Percentiles rank a stretch among this genome's conserved stretches.
phyloP scores from a whole-genome alignment of 768 basidiomycete species.

The Hygrocybe punicea region DNA sequence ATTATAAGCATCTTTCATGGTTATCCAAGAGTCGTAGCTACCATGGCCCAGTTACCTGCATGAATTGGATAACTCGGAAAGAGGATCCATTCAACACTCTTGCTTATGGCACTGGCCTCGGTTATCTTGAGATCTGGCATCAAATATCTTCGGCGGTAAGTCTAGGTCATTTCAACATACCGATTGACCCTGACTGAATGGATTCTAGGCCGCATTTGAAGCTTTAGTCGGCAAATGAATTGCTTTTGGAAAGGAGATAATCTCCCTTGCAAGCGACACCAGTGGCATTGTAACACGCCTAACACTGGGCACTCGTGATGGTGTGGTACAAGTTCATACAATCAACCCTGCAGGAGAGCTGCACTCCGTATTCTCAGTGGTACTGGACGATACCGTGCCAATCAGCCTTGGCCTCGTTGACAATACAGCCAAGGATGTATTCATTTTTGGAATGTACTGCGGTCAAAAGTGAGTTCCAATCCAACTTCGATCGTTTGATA shows the following conservation, averaged over 20 bases:
- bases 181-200: not conserved
- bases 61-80: slow-evolving; percentile 1
- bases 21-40: not conserved
- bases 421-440: not conserved
- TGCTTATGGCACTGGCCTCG: not conserved
- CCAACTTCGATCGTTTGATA: not conserved
- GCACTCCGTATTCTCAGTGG: not conserved
- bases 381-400: not conserved
- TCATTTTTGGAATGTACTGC: not conserved
- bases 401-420: not conserved
- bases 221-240: not conserved
- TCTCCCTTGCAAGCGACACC: not conserved
- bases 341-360: not conserved
- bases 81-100: not conserved
- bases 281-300: not conserved
- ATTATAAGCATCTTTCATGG: not conserved
- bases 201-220: not conserved
- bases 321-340: not conserved
- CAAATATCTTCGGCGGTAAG: not conserved
- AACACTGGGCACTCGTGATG: not conserved
- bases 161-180: not conserved
- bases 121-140: not conserved
- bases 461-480: not conserved
- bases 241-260: slow-evolving; percentile 1
- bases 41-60: not conserved